phyloP scores from a whole-genome alignment of 345 rosid genomes.

The Tarenaya hassleriana region DNA sequence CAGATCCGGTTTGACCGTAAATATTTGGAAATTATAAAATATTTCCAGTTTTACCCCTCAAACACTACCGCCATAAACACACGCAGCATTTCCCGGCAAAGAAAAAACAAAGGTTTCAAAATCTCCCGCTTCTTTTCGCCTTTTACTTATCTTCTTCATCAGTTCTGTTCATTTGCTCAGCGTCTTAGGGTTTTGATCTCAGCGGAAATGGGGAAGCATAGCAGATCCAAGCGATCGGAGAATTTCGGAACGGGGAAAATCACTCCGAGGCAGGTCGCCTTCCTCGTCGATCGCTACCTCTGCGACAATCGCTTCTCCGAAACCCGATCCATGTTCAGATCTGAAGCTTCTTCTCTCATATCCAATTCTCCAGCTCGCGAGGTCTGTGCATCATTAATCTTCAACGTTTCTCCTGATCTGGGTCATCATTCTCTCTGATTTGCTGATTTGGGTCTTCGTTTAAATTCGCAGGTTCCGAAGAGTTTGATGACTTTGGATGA shows the following conservation, averaged over 20 bases:
- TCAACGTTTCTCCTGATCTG: not conserved
- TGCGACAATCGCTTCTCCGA: constrained; percentile 51
- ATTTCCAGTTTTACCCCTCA: not conserved
- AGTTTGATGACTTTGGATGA: constrained; percentile 60
- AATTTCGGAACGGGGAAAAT: constrained; percentile 57
- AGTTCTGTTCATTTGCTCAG: not conserved
- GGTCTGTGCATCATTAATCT: constrained; percentile 25
- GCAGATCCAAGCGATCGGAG: constrained; percentile 37
- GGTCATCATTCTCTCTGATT: not conserved
- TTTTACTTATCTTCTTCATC: constrained; percentile 4
- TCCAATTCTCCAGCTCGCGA: constrained; percentile 56
- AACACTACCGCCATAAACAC: constrained; percentile 13
- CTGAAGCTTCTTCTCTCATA: constrained; percentile 67
- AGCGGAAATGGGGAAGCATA: constrained; percentile 49
- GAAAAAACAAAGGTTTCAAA: not conserved
- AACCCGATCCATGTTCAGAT: constrained; percentile 48
- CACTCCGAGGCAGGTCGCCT: constrained; percentile 72
- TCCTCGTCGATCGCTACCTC: constrained; percentile 82
- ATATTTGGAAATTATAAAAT: not conserved
- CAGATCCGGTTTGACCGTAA: too few species aligned
- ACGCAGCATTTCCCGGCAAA: constrained; percentile 16
- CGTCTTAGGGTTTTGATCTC: constrained; percentile 1
- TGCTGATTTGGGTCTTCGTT: not conserved
- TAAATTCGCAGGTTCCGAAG: constrained; percentile 50
- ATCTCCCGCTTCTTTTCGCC: constrained; percentile 12